Conservation (phyloP, 768 basidiomycete genomes). For the Suillus americanus region DNA sequence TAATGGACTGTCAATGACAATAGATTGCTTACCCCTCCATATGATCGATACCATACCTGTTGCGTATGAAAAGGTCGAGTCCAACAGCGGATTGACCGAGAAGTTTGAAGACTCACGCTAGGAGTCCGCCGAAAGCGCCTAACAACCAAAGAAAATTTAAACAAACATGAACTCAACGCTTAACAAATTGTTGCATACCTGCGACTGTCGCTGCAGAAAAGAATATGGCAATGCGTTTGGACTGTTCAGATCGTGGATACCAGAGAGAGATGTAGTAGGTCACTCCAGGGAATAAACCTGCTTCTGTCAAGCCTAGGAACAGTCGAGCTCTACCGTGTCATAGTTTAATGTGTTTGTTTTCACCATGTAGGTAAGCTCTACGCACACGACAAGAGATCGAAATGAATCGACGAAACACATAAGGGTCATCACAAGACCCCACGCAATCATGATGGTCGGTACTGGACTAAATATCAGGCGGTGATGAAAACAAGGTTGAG, state of each 20-base stretch:
- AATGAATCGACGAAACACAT: conserved; percentile 39
- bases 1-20: neutral
- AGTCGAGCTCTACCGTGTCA: conserved; percentile 31
- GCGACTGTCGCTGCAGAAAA: conserved; percentile 61
- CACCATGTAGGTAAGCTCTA: neutral
- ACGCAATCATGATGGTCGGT: conserved; percentile 37
- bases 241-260: conserved; percentile 61
- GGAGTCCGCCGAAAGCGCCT: conserved; percentile 48
- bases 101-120: conserved; percentile 34
- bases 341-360: neutral
- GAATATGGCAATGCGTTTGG: conserved; percentile 59
- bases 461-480: conserved; percentile 28
- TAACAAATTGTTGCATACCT: conserved; percentile 25
- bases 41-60: conserved; percentile 35
- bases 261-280: conserved; percentile 53
- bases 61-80: neutral
- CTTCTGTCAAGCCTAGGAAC: conserved; percentile 49
- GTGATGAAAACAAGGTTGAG: neutral
- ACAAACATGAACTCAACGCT: no score
- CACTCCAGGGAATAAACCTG: conserved; percentile 43
- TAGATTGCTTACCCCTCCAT: conserved; percentile 31
- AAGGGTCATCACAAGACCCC: conserved; percentile 40
- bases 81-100: neutral
- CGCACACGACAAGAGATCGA: conserved; percentile 32
- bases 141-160: conserved; percentile 3